Evolutionary conservation across 306 rosid species (phyloP).

Genomic region (Cyamopsis tetragonoloba): DNA sequence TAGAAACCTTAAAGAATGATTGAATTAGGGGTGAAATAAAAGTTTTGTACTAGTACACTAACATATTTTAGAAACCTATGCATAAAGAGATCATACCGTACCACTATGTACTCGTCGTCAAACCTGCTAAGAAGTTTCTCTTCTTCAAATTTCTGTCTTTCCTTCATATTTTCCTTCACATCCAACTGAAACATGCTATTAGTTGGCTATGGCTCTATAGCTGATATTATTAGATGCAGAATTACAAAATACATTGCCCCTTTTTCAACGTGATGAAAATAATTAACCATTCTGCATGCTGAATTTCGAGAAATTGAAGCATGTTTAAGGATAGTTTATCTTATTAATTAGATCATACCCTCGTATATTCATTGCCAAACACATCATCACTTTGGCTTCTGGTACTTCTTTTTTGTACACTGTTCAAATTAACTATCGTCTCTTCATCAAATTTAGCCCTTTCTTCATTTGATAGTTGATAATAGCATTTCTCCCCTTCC

Average conservation of each 20-base stretch:
- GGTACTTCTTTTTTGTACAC: constrained; percentile 46
- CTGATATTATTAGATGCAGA: not conserved
- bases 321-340: not conserved
- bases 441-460: constrained; percentile 34
- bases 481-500: constrained; percentile 27
- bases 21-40: not conserved
- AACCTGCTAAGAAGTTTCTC: constrained; percentile 30
- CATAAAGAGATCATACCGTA: constrained; percentile 17
- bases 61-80: not conserved
- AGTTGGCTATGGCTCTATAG: not conserved
- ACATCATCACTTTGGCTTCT: constrained; percentile 50
- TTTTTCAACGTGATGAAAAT: not conserved
- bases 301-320: constrained; percentile 7
- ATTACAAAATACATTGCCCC: not conserved
- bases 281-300: constrained; percentile 7
- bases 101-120: constrained; percentile 32
- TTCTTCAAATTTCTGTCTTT: not conserved
- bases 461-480: constrained; percentile 31
- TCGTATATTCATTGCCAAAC: constrained; percentile 60
- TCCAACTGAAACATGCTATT: constrained; percentile 19
- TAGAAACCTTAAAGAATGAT: not conserved
- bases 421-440: constrained; percentile 67
- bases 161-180: constrained; percentile 4
- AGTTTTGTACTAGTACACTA: not conserved
- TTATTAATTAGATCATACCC: constrained; percentile 39